Base-by-base conservation (phyloP, 2,329 filamentous ascomycete species). In the Ambrosiella cleistominuta region DNA sequence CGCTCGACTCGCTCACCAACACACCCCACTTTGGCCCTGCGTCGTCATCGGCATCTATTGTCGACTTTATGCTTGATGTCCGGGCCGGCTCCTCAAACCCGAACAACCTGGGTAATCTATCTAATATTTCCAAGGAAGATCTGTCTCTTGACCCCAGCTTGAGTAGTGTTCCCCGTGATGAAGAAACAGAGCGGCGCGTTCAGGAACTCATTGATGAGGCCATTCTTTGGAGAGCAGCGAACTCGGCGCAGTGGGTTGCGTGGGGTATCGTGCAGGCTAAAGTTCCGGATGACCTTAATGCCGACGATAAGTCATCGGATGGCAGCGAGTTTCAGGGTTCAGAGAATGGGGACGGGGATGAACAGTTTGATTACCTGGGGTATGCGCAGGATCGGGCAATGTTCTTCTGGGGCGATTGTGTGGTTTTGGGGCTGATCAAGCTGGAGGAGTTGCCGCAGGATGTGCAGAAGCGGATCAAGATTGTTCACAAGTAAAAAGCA, bases 241-340 rank as follows among this genome's bases (percentile, higher is more conserved):
- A 93, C 70, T 89, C 85, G 40, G 88, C 88, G 1, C 81, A 86
- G 70, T 98, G 93, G 93, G 81, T 94, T 27, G 87, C 89, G 1
- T 98, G 93, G 93, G 93, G 93, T 27, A 88, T 97, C 62, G 86
- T 98, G 56, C 93, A 98, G 71, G 91, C 93, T 53, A 90, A 93
- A 67, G 76, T 95, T 1, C 70, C 54, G 6, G 64, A 54, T 0
- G 63, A 61, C 27, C 27, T 27, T 5, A 27, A 5, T 3, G 27
- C 27, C 5, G 63, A 58, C 8, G 64, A 56, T 17, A 63, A 27
- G 66, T 67, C 61, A 65, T 67, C 56, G 62, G 62, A 27, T 27
- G 27, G 27, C 4, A 27, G 27, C 4, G 27, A 61, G 5, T 11
- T 37, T 27, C 57, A 56, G 15, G 61, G 61, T 13, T 51, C 60